Conservation (phyloP, 805 yeast genomes). For the Ogataea nitratoaversa region DNA sequence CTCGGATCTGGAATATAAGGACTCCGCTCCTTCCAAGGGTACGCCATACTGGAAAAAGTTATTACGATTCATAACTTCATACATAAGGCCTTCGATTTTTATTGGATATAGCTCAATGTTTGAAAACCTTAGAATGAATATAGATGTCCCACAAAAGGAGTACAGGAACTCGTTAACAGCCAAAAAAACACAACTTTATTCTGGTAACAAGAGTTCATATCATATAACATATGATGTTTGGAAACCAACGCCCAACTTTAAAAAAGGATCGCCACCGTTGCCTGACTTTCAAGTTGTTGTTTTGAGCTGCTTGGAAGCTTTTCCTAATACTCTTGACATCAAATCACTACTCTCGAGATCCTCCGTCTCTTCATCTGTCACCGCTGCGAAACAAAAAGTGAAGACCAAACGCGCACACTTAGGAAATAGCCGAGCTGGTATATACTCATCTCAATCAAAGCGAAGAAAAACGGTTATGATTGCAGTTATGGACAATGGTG, state of each 20-base stretch:
- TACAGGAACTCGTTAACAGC: conserved; percentile 10
- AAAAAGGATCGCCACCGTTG: conserved; percentile 59
- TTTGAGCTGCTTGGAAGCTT: conserved; percentile 40
- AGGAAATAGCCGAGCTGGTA: conserved; percentile 7
- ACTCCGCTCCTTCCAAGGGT: no score
- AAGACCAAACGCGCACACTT: background rate
- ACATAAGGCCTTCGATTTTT: background rate
- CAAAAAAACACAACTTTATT: conserved; percentile 17
- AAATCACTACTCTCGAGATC: conserved; percentile 31
- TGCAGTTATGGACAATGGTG: conserved; percentile 76
- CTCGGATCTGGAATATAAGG: background rate
- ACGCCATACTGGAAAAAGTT: conserved; percentile 2
- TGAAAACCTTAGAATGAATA: conserved; percentile 10
- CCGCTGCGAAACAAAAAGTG: background rate
- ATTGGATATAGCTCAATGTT: conserved; percentile 10
- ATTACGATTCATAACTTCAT: conserved; percentile 8
- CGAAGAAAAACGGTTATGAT: conserved; percentile 37
- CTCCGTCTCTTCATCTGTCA: conserved; percentile 13
- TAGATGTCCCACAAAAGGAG: conserved; percentile 1
- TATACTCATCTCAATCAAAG: conserved; percentile 8
- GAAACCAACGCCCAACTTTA: conserved; percentile 75
- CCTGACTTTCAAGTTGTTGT: conserved; percentile 77
- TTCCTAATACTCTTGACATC: conserved; percentile 46
- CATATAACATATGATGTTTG: conserved; percentile 63
- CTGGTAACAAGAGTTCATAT: no score